These are phyloP conservation scores for Trypanosoma melophagium DNA, from an alignment of 208 protist species.

Conservation along the genomic window DNA sequence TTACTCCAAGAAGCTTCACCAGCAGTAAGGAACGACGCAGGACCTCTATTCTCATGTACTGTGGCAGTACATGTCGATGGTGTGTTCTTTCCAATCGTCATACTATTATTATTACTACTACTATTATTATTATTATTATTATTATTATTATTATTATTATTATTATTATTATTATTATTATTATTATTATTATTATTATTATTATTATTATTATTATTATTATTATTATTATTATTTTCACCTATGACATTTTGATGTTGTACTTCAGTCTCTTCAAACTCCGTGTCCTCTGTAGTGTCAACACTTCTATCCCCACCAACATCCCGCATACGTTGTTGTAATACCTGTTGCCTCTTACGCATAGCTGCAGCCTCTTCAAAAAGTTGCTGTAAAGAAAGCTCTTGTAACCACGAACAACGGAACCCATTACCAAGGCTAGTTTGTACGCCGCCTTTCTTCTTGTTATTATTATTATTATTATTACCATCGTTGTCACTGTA, in stretches of 20 bases:
- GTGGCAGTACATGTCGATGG: neutral
- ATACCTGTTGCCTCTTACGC: constrained; percentile 46
- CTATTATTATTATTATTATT: neutral
- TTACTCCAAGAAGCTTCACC: neutral
- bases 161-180: neutral
- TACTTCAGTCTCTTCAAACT: neutral
- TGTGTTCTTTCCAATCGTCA: neutral
- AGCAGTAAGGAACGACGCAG: neutral
- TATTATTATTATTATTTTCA: neutral
- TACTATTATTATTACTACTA: neutral
- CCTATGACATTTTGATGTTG: neutral
- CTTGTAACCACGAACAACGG: constrained; percentile 3
- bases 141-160: neutral
- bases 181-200: neutral
- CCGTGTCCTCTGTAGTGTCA: neutral
- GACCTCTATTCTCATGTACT: neutral
- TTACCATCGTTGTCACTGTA: neutral
- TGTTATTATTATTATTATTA: neutral
- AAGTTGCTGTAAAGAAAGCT: constrained; percentile 64
- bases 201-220: neutral
- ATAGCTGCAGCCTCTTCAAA: constrained; percentile 72
- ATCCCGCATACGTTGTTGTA: constrained; percentile 39
- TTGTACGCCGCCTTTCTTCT: neutral
- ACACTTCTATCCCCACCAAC: neutral
- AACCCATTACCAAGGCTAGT: neutral